Percentiles rank a stretch among this genome's conserved stretches.
phyloP scores from a whole-genome alignment of 1,139 yeast species.

The Kurtzmaniella quercitrusa region DNA sequence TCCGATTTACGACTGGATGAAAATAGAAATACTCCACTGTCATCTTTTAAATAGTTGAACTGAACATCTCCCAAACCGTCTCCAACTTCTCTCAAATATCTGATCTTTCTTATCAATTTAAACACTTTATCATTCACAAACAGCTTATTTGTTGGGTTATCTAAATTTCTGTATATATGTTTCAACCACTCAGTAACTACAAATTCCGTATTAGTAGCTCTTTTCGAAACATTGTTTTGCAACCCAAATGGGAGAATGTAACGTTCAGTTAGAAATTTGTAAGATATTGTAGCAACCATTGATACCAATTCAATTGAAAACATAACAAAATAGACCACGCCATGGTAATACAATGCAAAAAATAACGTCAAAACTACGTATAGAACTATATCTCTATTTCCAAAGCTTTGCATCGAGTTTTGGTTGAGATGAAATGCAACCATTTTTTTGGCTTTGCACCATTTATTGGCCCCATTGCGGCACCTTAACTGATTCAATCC shows the following conservation, averaged over 20 bases:
- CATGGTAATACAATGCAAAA: slow-evolving; percentile 8
- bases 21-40: slow-evolving; percentile 10
- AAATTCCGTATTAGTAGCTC: slow-evolving; percentile 12
- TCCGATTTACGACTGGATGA: slow-evolving; percentile 9
- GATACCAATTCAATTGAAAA: slow-evolving; percentile 4
- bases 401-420: slow-evolving; percentile 9
- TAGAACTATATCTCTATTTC: slow-evolving; percentile 9
- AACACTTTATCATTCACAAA: slow-evolving; percentile 11
- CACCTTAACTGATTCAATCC: no score
- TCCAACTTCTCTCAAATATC: slow-evolving; percentile 11
- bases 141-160: slow-evolving; percentile 3
- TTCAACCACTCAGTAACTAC: slow-evolving; percentile 10
- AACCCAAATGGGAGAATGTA: slow-evolving; percentile 10
- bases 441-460: neutral
- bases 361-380: slow-evolving; percentile 8
- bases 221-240: slow-evolving; percentile 11
- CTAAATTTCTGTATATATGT: slow-evolving; percentile 6
- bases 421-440: neutral
- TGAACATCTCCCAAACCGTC: slow-evolving; percentile 13
- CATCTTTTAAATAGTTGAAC: neutral
- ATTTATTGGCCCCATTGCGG: neutral
- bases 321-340: slow-evolving; percentile 5
- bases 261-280: slow-evolving; percentile 9
- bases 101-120: slow-evolving; percentile 7
- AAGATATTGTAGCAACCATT: slow-evolving; percentile 5